phyloP scores from a whole-genome alignment of 306 rosid genomes.

The Cucurbita argyrosperma region DNA sequence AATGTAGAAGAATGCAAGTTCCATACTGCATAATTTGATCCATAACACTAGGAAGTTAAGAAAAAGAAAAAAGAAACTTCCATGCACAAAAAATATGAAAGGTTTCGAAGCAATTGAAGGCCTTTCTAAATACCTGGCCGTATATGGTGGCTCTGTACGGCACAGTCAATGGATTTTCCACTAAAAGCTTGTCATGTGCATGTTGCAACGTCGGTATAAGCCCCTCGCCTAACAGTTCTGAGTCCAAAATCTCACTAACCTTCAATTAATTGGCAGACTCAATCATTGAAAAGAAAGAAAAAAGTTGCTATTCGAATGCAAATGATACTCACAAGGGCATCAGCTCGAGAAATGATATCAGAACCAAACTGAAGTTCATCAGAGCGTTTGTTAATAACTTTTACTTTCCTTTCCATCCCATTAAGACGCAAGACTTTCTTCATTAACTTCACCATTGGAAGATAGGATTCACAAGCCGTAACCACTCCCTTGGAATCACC shows the following conservation, averaged over 20 bases:
- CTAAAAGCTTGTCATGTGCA: slow-evolving; percentile 67
- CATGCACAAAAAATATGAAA: background rate
- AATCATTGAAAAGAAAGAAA: background rate
- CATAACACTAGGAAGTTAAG: background rate
- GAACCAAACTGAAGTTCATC: slow-evolving; percentile 62
- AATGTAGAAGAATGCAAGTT: background rate
- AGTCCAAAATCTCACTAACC: slow-evolving; percentile 95
- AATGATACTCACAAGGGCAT: slow-evolving; percentile 51
- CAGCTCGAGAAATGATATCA: slow-evolving; percentile 53
- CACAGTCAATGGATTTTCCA: slow-evolving; percentile 57
- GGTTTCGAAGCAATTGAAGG: slow-evolving; percentile 3
- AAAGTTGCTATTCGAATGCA: background rate
- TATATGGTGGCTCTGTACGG: slow-evolving; percentile 69
- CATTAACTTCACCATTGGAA: slow-evolving; percentile 95
- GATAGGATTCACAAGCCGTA: slow-evolving; percentile 89
- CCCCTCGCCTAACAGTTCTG: slow-evolving; percentile 90
- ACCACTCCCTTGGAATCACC: slow-evolving; percentile 31
- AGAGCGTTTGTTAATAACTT: slow-evolving; percentile 66
- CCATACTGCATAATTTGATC: background rate
- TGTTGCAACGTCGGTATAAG: slow-evolving; percentile 83
- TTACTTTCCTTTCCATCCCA: slow-evolving; percentile 45
- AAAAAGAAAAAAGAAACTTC: background rate
- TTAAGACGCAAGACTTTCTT: slow-evolving; percentile 52
- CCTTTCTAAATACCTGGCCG: slow-evolving; percentile 48
- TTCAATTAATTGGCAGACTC: slow-evolving; percentile 12